Conservation (phyloP, 208 protist species). For the Trichomonas vaginalis region DNA sequence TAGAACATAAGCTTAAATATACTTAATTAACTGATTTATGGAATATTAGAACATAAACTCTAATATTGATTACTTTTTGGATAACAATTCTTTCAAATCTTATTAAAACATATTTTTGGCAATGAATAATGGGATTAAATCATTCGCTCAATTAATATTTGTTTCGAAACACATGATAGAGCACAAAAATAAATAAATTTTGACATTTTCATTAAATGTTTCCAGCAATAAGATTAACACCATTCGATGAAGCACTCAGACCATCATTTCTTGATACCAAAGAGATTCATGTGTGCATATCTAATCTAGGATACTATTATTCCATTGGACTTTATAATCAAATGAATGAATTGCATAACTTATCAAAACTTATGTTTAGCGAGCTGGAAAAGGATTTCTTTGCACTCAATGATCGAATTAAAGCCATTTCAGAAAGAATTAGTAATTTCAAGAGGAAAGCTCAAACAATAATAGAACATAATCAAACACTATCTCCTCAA, state of each 20-base stretch:
- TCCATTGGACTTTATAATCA: background rate
- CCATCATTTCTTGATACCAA: background rate
- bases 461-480: background rate
- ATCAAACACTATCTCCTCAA: background rate
- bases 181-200: no score
- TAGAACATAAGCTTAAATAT: no score
- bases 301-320: background rate
- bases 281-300: background rate
- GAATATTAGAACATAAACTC: no score
- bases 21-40: no score
- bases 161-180: no score
- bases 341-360: background rate
- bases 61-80: no score
- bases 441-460: background rate
- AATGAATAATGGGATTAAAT: no score
- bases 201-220: no score
- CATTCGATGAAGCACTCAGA: background rate
- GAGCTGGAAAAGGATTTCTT: background rate
- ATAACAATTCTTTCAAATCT: no score
- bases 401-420: background rate
- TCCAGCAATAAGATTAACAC: background rate
- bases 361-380: background rate
- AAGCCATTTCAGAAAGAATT: background rate
- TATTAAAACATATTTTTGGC: no score
- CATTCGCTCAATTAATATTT: no score